Evolutionary conservation across 1,284 basidiomycete species (phyloP).

Genomic region (Irpex lacteus): DNA sequence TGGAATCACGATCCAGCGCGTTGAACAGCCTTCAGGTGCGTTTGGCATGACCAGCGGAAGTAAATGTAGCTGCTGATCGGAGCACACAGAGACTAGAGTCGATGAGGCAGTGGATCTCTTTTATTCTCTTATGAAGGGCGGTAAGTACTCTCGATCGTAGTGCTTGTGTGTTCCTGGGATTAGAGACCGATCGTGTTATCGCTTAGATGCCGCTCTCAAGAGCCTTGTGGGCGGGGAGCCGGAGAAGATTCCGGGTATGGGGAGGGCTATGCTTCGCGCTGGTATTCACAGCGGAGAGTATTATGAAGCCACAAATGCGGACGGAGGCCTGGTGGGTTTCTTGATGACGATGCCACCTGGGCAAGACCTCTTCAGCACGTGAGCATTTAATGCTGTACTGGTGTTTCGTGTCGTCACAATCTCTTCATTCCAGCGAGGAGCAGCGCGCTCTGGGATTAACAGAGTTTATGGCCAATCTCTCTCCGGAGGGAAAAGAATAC

Average conservation of each 20-base stretch:
- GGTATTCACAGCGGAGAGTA: slow-evolving; percentile 19
- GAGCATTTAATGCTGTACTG: background rate
- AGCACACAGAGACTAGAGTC: slow-evolving; percentile 7
- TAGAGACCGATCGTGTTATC: background rate
- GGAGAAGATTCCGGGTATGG: slow-evolving; percentile 7
- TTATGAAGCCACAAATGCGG: slow-evolving; percentile 19
- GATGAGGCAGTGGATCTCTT: slow-evolving; percentile 15
- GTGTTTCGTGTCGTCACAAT: background rate
- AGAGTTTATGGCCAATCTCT: slow-evolving; percentile 16
- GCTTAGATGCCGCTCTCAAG: slow-evolving; percentile 9
- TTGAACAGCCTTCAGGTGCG: slow-evolving; percentile 5
- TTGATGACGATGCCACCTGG: slow-evolving; percentile 20
- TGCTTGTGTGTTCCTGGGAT: background rate
- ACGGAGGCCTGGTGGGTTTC: slow-evolving; percentile 18
- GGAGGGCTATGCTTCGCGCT: slow-evolving; percentile 19
- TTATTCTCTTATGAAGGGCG: slow-evolving; percentile 15
- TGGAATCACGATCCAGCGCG: slow-evolving; percentile 5
- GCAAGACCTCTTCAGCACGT: slow-evolving; percentile 21
- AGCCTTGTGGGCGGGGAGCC: slow-evolving; percentile 17
- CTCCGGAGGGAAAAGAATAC: slow-evolving; percentile 17
- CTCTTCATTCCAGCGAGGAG: slow-evolving; percentile 13
- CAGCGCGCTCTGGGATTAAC: slow-evolving; percentile 17
- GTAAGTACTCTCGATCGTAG: slow-evolving; percentile 2
- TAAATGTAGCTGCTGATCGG: background rate
- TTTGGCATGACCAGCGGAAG: background rate